Conservation (phyloP, 116 monocot species). For the Cymodocea nodosa region DNA sequence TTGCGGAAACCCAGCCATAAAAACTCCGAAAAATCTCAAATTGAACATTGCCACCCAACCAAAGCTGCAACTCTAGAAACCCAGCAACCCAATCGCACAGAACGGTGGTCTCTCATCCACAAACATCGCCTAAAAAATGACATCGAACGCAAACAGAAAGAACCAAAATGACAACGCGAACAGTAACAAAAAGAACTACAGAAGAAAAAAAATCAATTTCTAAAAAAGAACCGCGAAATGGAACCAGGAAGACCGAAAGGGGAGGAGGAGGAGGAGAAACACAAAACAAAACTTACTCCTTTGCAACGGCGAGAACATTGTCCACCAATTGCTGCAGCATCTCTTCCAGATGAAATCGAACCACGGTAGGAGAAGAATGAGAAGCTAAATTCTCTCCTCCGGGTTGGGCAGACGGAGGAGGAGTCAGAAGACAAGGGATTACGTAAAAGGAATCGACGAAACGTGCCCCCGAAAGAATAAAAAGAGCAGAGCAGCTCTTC, state of each 20-base stretch:
- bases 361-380: too few species aligned
- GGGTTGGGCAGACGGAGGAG: background rate
- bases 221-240: background rate
- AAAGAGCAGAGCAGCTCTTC: too few species aligned
- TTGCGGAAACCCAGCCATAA: background rate
- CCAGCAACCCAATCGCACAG: background rate
- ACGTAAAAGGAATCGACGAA: too few species aligned
- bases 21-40: background rate
- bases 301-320: conserved; percentile 63
- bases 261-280: conserved; percentile 2
- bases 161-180: background rate
- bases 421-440: too few species aligned
- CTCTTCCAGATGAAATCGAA: background rate
- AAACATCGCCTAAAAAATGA: background rate
- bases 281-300: conserved; percentile 43
- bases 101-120: background rate
- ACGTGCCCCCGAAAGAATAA: too few species aligned
- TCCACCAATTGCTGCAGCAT: conserved; percentile 89
- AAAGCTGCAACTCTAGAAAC: background rate
- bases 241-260: background rate
- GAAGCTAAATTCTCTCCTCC: too few species aligned
- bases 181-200: too few species aligned
- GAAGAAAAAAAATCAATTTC: too few species aligned
- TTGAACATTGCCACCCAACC: background rate
- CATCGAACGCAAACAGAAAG: background rate